Percentiles rank a stretch among this genome's conserved stretches.
phyloP scores from a whole-genome alignment of 345 rosid species.

The Salix suchowensis region DNA sequence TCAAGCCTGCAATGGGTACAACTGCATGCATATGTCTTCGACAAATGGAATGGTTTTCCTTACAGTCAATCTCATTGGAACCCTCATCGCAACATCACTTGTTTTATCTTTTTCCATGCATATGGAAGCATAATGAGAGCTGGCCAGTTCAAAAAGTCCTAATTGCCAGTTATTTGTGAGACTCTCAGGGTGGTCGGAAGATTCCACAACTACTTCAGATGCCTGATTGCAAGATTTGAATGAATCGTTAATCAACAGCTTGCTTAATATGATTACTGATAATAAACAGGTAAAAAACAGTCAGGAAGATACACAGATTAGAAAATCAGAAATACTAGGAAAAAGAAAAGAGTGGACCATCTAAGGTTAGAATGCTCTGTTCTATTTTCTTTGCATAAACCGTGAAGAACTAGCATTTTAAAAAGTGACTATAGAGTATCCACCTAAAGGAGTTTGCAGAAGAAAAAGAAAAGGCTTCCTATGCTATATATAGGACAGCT shows the following conservation, averaged over 20 bases:
- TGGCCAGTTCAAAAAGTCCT: slow-evolving; percentile 53
- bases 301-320: no score
- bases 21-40: slow-evolving; percentile 42
- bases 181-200: slow-evolving; percentile 32
- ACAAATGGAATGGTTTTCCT: slow-evolving; percentile 68
- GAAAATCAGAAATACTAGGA: not conserved
- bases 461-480: not conserved
- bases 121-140: slow-evolving; percentile 66
- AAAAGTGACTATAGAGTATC: not conserved
- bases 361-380: not conserved
- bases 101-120: slow-evolving; percentile 47
- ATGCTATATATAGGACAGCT: not conserved
- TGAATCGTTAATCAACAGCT: not conserved
- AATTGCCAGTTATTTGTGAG: slow-evolving; percentile 53
- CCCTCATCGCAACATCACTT: slow-evolving; percentile 29
- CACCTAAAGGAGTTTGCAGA: not conserved
- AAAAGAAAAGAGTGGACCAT: not conserved
- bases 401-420: not conserved
- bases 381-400: not conserved
- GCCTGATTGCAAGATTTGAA: slow-evolving; percentile 23
- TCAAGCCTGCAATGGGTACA: slow-evolving; percentile 27
- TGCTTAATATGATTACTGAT: not conserved
- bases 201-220: slow-evolving; percentile 39
- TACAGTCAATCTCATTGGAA: slow-evolving; percentile 44
- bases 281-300: not conserved